phyloP scores from a whole-genome alignment of 352 stramenopile genomes.

The Pythium aristosporum region DNA sequence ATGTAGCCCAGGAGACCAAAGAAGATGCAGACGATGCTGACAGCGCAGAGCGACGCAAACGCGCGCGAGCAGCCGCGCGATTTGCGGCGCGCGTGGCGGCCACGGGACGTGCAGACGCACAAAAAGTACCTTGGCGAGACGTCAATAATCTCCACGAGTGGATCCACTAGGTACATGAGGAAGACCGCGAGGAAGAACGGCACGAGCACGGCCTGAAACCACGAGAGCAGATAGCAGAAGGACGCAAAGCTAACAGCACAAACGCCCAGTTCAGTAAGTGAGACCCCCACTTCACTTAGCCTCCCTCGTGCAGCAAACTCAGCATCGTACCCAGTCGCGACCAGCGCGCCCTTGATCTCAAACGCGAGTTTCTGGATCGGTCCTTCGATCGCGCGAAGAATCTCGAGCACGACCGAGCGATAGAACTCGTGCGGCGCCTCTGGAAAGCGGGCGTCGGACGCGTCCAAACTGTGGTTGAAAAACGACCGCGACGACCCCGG shows the following conservation, averaged over 20 bases:
- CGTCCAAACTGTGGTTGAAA: slow-evolving; percentile 21
- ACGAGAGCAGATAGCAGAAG: slow-evolving; percentile 78
- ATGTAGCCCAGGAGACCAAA: slow-evolving; percentile 87
- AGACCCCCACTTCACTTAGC: too few species aligned
- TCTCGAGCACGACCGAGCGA: slow-evolving; percentile 52
- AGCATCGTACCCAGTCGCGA: slow-evolving; percentile 64
- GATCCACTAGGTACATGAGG: slow-evolving; percentile 88
- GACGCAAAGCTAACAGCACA: slow-evolving; percentile 48
- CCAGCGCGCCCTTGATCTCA: slow-evolving; percentile 79
- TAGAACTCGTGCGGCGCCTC: slow-evolving; percentile 37
- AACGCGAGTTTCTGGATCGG: slow-evolving; percentile 72
- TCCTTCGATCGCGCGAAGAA: slow-evolving; percentile 56
- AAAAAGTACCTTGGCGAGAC: slow-evolving; percentile 87
- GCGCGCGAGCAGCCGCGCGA: slow-evolving; percentile 82
- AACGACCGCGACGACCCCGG: slow-evolving; percentile 23
- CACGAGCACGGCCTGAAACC: slow-evolving; percentile 83
- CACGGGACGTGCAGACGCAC: slow-evolving; percentile 79
- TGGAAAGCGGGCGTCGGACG: not conserved
- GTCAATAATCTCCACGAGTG: slow-evolving; percentile 86
- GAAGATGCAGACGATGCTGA: slow-evolving; percentile 86
- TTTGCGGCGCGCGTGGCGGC: slow-evolving; percentile 67
- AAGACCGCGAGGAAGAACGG: slow-evolving; percentile 89
- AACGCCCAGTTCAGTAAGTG: not conserved
- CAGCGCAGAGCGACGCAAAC: slow-evolving; percentile 77
- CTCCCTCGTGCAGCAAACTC: not conserved